Conservation (phyloP, 441 rosid genomes). For the Corymbia citriodora region DNA sequence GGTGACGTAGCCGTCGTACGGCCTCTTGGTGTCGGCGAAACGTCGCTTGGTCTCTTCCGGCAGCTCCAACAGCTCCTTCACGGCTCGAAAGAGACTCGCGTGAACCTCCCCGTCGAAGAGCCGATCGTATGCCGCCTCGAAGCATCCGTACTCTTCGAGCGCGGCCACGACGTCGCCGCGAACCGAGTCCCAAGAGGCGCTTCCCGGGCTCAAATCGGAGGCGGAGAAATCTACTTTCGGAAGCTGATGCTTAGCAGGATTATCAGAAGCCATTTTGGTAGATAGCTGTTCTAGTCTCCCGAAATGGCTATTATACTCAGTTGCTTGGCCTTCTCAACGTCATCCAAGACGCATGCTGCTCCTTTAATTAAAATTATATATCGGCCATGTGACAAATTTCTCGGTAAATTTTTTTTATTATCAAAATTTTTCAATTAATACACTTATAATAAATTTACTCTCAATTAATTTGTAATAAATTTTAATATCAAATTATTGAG, state of each 20-base stretch:
- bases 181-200: neutral
- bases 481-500: too few species aligned
- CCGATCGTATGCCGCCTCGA: neutral
- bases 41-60: neutral
- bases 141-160: neutral
- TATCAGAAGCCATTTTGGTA: neutral
- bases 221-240: neutral
- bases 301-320: neutral
- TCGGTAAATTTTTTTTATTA: too few species aligned
- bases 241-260: neutral
- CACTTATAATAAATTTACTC: too few species aligned
- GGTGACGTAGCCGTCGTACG: neutral
- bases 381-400: too few species aligned
- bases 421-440: too few species aligned
- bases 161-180: neutral
- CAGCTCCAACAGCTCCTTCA: neutral
- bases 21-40: neutral
- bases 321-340: neutral
- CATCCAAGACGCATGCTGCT: neutral
- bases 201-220: neutral
- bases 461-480: too few species aligned
- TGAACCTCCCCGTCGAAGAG: neutral
- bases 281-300: neutral
- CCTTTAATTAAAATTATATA: neutral
- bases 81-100: neutral